These are phyloP conservation scores for Nicotiana rustica DNA, from an alignment of 305 asterid species.

Conservation along the genomic window DNA sequence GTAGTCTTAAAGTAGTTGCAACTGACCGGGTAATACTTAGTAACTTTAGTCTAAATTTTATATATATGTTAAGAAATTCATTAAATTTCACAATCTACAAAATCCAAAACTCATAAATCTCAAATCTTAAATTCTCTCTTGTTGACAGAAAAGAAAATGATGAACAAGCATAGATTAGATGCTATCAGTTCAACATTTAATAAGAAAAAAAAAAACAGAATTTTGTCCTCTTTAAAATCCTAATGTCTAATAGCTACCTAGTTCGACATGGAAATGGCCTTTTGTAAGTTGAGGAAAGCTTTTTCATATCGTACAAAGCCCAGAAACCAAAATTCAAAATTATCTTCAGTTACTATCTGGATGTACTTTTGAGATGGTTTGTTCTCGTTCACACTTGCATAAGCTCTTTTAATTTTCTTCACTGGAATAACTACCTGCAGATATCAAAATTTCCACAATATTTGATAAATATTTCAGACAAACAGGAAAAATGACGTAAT, in stretches of 20 bases:
- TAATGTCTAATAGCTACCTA: neutral
- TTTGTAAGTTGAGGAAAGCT: slow-evolving; percentile 39
- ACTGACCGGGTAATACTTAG: neutral
- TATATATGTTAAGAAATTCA: no score
- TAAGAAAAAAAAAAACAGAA: neutral
- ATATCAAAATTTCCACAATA: neutral
- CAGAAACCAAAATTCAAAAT: slow-evolving; percentile 45
- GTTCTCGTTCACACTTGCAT: slow-evolving; percentile 34
- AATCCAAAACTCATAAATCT: no score
- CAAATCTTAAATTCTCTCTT: no score
- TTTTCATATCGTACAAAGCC: slow-evolving; percentile 45
- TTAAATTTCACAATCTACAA: no score
- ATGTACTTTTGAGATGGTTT: slow-evolving; percentile 42
- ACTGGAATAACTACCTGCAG: slow-evolving; percentile 65
- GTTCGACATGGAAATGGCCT: slow-evolving; percentile 34
- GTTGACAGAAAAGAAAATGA: neutral
- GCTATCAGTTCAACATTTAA: neutral
- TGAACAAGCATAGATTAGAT: neutral
- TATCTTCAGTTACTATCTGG: slow-evolving; percentile 37
- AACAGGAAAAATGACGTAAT: neutral
- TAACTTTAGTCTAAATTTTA: no score
- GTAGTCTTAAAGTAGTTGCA: neutral
- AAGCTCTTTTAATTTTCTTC: slow-evolving; percentile 33
- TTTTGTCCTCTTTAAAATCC: neutral
- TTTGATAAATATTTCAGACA: neutral